Evolutionary conservation across 345 rosid species (phyloP), one percentile per base, ranked within the genome.

Genomic region (Physaria fendleri): DNA sequence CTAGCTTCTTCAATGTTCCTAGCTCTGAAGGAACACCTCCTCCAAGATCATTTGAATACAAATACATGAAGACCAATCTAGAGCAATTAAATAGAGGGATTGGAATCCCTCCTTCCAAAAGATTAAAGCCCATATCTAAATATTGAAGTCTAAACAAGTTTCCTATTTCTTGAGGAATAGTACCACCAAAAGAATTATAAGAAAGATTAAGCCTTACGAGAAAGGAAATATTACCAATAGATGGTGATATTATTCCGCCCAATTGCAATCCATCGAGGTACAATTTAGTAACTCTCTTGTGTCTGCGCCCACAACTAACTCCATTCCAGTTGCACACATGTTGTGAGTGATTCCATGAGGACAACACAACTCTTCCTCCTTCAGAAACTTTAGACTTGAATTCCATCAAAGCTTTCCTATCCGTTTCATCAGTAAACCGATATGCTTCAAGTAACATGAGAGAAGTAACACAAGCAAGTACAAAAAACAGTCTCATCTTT

Each of bases 301-400:
- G 64, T 5, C 8, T 33, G 23, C 9, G 47, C 14, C 65, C 29
- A 35, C 74, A 74, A 0, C 14, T 65, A 27, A 74, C 56, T 0
- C 78, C 72, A 0, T 10, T n/a, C 78, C 74, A 74, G 0, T 29
- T 4, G 12, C 78, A 69, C 0, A 69, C 52, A 27, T 63, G 72
- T 11, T 8, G 6, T 8, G 74, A 64, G 12, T 54, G 6, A 25
- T 69, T 74, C 78, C 78, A 74, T 3, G 71, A 69, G 39, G 43
- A 32, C 40, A 69, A 25, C 4, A 55, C 13, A 1, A 12, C 46
- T 29, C 13, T 29, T 13, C 44, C 56, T 0, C 4, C 39, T 7
- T 52, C 9, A 14, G 43, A 51, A 5, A 52, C 43, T 5, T 30
- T 11, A 21, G 50, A 38, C 59, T 64, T 64, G 34, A 64, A 64